Evolutionary conservation across 1,284 basidiomycete species (phyloP).

Genomic region (Apiotrichum gamsii): DNA sequence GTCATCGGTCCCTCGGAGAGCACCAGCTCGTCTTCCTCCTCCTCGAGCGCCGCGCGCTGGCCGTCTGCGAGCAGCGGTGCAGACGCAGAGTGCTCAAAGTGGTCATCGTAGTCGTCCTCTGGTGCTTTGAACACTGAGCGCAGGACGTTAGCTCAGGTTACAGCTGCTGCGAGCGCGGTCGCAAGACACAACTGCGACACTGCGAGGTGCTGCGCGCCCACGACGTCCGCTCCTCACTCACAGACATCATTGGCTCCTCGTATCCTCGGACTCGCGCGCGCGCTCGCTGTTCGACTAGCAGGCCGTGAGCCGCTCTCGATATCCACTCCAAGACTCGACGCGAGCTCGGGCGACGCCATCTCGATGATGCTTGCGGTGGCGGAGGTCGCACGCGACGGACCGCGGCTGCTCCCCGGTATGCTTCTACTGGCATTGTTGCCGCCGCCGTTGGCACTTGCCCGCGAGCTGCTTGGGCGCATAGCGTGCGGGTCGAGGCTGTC

Average conservation of each 20-base stretch:
- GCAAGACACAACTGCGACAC: background rate
- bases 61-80: slow-evolving; percentile 19
- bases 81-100: slow-evolving; percentile 24
- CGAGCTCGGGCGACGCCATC: background rate
- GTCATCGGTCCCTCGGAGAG: slow-evolving; percentile 27
- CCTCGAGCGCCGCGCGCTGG: slow-evolving; percentile 15
- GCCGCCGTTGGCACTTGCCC: background rate
- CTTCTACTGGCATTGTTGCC: background rate
- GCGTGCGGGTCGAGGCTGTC: background rate
- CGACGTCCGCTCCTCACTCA: background rate
- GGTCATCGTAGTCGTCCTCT: slow-evolving; percentile 22
- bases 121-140: slow-evolving; percentile 30
- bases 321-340: background rate
- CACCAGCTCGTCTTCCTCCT: slow-evolving; percentile 26
- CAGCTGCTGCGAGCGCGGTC: too few relatives aligned
- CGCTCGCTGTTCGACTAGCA: too few relatives aligned
- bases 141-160: background rate
- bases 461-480: too few relatives aligned
- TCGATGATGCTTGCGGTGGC: background rate
- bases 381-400: background rate
- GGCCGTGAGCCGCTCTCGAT: background rate
- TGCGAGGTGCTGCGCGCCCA: too few relatives aligned
- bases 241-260: background rate
- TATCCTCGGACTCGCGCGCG: background rate
- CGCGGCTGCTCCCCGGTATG: background rate